Evolutionary conservation across 768 basidiomycete genomes (phyloP).

Genomic region (Boletus subparvulus): DNA sequence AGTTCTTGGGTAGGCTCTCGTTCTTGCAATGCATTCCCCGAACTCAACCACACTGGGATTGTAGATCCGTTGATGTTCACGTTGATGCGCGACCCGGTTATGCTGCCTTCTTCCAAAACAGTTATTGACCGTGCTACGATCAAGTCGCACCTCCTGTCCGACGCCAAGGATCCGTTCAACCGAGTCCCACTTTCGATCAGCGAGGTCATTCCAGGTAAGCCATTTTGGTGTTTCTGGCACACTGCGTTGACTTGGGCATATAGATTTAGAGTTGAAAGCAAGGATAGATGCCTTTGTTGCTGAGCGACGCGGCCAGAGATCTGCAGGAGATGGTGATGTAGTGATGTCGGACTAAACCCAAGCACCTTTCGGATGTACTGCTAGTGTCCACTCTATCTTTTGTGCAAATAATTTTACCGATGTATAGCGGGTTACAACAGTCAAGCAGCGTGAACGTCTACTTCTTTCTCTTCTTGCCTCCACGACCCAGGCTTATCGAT

Average conservation of each 20-base stretch:
- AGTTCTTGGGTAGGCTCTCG: conserved; percentile 74
- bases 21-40: not conserved
- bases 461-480: conserved; percentile 34
- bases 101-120: conserved; percentile 76
- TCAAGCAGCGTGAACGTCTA: conserved; percentile 12
- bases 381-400: conserved; percentile 1
- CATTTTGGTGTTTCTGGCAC: not conserved
- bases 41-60: not conserved
- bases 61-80: conserved; percentile 88
- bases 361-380: conserved; percentile 4
- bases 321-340: conserved; percentile 32
- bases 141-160: conserved; percentile 91
- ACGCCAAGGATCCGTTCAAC: conserved; percentile 94
- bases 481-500: conserved; percentile 21
- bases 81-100: conserved; percentile 94
- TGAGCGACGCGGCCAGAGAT: conserved; percentile 50
- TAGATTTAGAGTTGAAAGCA: conserved; percentile 69
- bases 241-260: conserved; percentile 8
- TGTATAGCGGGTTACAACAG: not conserved
- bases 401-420: conserved; percentile 5
- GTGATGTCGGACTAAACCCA: conserved; percentile 19
- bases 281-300: conserved; percentile 70
- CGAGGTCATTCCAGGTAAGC: conserved; percentile 74
- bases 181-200: conserved; percentile 77
- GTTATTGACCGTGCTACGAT: conserved; percentile 89